These are phyloP conservation scores for Yarrowia divulgata DNA, from an alignment of 805 yeast species.

Conservation along the genomic window DNA sequence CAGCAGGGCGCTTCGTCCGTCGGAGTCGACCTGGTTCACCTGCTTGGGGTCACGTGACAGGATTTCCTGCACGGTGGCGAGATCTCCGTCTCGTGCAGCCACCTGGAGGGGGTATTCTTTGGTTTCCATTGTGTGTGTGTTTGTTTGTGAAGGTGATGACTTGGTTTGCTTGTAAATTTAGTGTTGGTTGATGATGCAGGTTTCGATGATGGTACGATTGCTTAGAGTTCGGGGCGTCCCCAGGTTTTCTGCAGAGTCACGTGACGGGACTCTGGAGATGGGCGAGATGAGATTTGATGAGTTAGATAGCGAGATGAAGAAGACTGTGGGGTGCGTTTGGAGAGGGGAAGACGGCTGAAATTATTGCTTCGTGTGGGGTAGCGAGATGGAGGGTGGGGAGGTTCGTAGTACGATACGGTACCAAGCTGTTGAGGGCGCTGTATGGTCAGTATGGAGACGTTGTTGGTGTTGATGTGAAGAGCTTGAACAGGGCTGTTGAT, in stretches of 20 bases:
- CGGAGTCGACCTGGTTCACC: slow-evolving; percentile 64
- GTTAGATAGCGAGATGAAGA: too few species aligned
- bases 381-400: not conserved
- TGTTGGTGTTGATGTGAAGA: too few species aligned
- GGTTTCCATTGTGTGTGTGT: slow-evolving; percentile 31
- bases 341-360: not conserved
- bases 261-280: not conserved
- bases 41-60: slow-evolving; percentile 59
- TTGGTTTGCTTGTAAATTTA: not conserved
- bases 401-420: too few species aligned
- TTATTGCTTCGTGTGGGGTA: slow-evolving; percentile 9
- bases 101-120: slow-evolving; percentile 47
- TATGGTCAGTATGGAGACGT: too few species aligned
- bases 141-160: not conserved
- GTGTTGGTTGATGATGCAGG: slow-evolving; percentile 2
- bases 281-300: too few species aligned
- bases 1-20: slow-evolving; percentile 80
- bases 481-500: too few species aligned
- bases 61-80: slow-evolving; percentile 59
- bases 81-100: slow-evolving; percentile 70
- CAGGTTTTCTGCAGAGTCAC: slow-evolving; percentile 16
- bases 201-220: slow-evolving; percentile 17
- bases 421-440: too few species aligned
- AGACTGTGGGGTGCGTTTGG: not conserved
- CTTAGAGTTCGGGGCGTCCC: slow-evolving; percentile 16